These are phyloP conservation scores for Cyclanthera cordifolia DNA, from an alignment of 306 rosid genomes.

Conservation along the genomic window DNA sequence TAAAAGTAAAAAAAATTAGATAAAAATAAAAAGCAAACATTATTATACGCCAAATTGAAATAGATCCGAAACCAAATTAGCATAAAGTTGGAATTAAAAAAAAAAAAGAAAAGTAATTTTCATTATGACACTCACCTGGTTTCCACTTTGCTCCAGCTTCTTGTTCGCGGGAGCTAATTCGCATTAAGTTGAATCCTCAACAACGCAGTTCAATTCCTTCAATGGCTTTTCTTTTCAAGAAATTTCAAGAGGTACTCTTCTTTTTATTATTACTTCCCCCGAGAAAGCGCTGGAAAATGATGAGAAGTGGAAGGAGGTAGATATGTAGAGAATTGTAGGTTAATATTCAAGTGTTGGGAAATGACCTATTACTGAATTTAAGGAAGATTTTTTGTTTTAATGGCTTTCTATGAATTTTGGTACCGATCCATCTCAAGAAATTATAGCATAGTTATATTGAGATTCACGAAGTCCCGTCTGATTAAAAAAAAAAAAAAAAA, in stretches of 20 bases:
- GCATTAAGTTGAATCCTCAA: not conserved
- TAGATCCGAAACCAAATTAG: no score
- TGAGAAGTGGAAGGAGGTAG: no score
- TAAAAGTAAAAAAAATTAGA: no score
- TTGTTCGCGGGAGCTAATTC: constrained; percentile 4
- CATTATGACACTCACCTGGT: no score
- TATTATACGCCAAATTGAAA: no score
- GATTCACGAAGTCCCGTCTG: no score
- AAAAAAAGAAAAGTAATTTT: no score
- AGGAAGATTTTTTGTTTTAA: not conserved
- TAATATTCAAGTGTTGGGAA: not conserved
- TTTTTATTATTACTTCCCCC: no score
- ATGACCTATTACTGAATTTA: not conserved
- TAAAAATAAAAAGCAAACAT: no score
- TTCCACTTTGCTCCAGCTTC: not conserved
- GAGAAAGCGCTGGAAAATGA: not conserved
- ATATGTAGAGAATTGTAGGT: not conserved
- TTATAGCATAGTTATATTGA: not conserved
- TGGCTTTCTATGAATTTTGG: not conserved
- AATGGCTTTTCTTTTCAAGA: constrained; percentile 74
- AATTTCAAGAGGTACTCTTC: constrained; percentile 66
- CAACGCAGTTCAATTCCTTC: not conserved
- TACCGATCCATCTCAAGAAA: not conserved
- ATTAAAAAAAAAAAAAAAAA: no score
- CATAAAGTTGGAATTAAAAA: no score